Evolutionary conservation across 441 rosid genomes (phyloP), one percentile per base, ranked within the genome.

Genomic region (Flueggea neowawraea): DNA sequence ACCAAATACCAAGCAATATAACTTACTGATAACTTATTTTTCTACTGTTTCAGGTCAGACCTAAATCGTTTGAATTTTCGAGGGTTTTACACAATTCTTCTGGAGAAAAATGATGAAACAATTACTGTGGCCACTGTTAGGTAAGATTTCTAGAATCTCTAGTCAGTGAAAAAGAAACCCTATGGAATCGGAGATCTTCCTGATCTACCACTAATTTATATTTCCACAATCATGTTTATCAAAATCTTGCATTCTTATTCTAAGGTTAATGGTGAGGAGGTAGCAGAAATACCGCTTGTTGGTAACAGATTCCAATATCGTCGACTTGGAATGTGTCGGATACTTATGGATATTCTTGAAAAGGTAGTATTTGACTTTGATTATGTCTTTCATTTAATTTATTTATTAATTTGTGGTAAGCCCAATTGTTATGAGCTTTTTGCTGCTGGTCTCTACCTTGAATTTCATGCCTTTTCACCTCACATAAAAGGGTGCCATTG

Each of bases 241-340:
- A 44, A 57, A 32, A 52, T 64, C 47, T 61, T 57, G 13, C 63
- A 58, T 74, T 17, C 54, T 56, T 67, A 58, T 73, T 69, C 58
- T 64, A 85, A 97, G 85, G 57, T 93, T 60, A 60, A 74, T 14
- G 90, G 95, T 58, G 81, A 82, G 62, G 80, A 80, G 62, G 90
- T 86, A 44, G 98, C 96, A 48, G 96, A 93, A 80, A 47, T 93
- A 62, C 96, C 97, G 48, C 82, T 93, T 31, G 76, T 93, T 62
- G 93, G 89, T 58, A 90, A 96, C n/a, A 84, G 93, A 79, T 74
- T 81, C 61, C 88, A 80, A 55, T 75, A 80, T 55, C 91, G 90
- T 32, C 82, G 74, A 58, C 75, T 36, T 12, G 97, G 98, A 67
- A 83, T 88, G 96, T 92, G 98, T 60, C 86, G 81, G 49, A 63